Evolutionary conservation across 495 filamentous ascomycete genomes (phyloP), one percentile per base, ranked within the genome.

Genomic region (Penicillium ochrochloron): DNA sequence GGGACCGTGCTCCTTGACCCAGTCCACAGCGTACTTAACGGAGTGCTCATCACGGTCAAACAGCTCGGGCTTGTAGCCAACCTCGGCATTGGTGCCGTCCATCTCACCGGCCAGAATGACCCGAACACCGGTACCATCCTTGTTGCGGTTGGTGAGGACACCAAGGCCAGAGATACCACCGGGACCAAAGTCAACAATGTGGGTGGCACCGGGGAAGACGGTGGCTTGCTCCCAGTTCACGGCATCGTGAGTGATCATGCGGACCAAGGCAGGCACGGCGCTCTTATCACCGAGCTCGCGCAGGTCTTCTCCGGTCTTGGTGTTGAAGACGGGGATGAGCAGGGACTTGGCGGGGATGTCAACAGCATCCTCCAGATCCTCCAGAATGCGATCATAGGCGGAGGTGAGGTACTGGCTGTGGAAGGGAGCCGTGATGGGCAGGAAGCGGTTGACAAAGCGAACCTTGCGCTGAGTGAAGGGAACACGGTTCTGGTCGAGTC

Each of bases 351-450:
- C 84, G 44, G 87, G 82, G 33, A 97, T 92, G 9, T 84, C 74
- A 27, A 99, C 74, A 23, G 98, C 78, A 68, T 92, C 88, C 69
- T 92, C 91, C 46, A 98, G 81, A 71, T 99, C 96, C 62, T 96
- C 90, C 42, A 90, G 82, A 59, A 97, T 91, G 46, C 91, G 83
- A 52, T 87, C 84, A 17, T 90, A 89, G 3, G 96, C 93, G 46
- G 91, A 86, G 48, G 85, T 82, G 44, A 99, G 85, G 69, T 97
- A 97, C 63, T 90, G 90, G 82, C 95, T 98, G 80, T 99, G 96
- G 82, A 99, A 99, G 8, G 96, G 96, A 10, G 95, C 91, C 2
- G 94, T 97, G 75, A 99, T 98, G 33, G 96, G 96, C 58, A 99
- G 80, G 82, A 99, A 99, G 64, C 95, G 89, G 78, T 97, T 97